Base-by-base conservation (phyloP, 768 basidiomycete species). In the Daedaleopsis nitida region DNA sequence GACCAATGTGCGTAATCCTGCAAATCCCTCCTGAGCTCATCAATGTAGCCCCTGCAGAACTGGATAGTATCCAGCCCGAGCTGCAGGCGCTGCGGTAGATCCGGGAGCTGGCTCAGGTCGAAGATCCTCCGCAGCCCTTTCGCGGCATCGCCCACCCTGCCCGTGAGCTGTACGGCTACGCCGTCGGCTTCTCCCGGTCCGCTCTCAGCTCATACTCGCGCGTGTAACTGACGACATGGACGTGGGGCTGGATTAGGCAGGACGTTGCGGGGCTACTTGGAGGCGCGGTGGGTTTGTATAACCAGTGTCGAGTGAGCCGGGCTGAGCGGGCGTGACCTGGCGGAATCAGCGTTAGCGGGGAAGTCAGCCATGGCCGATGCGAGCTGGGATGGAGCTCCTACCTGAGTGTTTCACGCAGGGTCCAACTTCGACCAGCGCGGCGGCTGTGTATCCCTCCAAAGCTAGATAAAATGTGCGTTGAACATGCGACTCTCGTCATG, bases 61-160 rank as follows among this genome's bases (percentile, higher is more conserved):
- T 1, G 19, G n/a, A 65, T 32, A 3, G 60, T 39, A n/a, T 67
- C 64, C 24, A 55, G 21, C 9, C 67, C 67, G 7, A 68, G 57
- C 2, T 55, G 21, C n/a, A 66, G 42, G 14, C 60, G 34, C 24
- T 64, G 24, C 10, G 67, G 67, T 0, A 62, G 62, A 9, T 64
- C 16, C 4, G 52, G 23, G 50, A 63, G 43, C 27, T 13, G 24
- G 16, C 59, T 42, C 6, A 68, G 52, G 49, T 66, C 59, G 45
- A 61, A 66, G 11, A 68, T 59, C 52, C 49, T 58, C 35, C 55
- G 32, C 14, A 54, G 57, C 2, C 56, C 65, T 62, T 65, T 68
- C 51, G 51, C 51, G 51, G 21, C 16, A 23, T 43, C 42, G 42
- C 8, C 42, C n/a, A n/a, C n/a, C n/a, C n/a, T n/a, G n/a, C n/a